Percentiles rank a stretch among this genome's conserved stretches.
Conservation (phyloP, 371 early-diverging fungal genomes). For the Rhizomucor pusillus region DNA sequence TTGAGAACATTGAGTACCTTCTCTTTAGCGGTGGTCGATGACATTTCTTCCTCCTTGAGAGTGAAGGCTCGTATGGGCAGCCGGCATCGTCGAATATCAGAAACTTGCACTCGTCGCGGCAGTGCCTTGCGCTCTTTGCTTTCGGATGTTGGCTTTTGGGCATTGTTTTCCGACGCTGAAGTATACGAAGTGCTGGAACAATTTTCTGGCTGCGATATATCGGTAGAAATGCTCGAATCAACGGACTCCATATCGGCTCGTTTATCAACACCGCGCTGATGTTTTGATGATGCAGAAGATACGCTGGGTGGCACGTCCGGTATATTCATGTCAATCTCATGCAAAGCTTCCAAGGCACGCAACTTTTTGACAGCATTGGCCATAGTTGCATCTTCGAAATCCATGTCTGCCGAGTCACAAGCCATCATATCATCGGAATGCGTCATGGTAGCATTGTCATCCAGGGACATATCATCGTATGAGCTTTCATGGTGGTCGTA, state of each 20-base stretch:
- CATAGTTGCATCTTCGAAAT: constrained; percentile 19
- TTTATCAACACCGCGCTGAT: not conserved
- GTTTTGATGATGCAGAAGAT: not conserved
- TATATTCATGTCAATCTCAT: constrained; percentile 20
- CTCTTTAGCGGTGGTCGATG: constrained; percentile 28
- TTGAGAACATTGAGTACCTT: constrained; percentile 31
- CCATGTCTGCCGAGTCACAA: not conserved
- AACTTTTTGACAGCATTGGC: constrained; percentile 20
- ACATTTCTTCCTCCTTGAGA: constrained; percentile 21
- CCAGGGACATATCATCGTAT: constrained; percentile 1
- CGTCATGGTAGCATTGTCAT: constrained; percentile 11
- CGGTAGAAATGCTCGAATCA: not conserved
- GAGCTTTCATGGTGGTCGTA: constrained; percentile 7
- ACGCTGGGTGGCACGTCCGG: constrained; percentile 1
- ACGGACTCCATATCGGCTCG: not conserved
- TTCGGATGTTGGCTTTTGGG: not conserved
- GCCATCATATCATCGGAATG: constrained; percentile 4
- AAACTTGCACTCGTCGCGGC: not conserved
- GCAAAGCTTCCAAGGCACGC: constrained; percentile 21
- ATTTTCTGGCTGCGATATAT: constrained; percentile 1
- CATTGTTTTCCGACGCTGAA: not conserved
- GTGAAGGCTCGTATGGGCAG: constrained; percentile 38
- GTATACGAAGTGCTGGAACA: constrained; percentile 4
- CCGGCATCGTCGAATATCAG: constrained; percentile 26
- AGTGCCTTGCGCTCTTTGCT: not conserved